These are phyloP conservation scores for Pilobolus umbonatus DNA, from an alignment of 192 early-diverging fungal species.

Conservation along the genomic window DNA sequence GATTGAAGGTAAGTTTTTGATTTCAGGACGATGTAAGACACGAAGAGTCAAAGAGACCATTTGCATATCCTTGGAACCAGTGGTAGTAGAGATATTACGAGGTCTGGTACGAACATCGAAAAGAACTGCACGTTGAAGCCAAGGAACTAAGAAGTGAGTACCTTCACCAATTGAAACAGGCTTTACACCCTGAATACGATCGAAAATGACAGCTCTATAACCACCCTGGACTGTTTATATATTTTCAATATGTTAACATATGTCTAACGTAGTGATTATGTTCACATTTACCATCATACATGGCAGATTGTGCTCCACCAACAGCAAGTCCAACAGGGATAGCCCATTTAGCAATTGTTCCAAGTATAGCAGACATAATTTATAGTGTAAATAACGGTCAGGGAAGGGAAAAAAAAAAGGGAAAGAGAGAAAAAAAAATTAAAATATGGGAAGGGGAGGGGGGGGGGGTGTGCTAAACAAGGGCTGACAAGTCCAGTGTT, in stretches of 20 bases:
- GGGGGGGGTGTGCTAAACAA: background rate
- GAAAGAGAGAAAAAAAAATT: background rate
- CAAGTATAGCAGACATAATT: slow-evolving; percentile 51
- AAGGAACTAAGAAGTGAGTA: slow-evolving; percentile 97
- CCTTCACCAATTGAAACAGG: slow-evolving; percentile 80
- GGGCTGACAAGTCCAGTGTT: no score
- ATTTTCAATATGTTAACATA: background rate
- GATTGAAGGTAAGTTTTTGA: slow-evolving; percentile 69
- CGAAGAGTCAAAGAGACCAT: slow-evolving; percentile 92
- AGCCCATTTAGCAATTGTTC: slow-evolving; percentile 74
- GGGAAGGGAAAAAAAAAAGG: slow-evolving; percentile 2
- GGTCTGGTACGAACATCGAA: slow-evolving; percentile 95
- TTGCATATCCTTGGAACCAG: slow-evolving; percentile 99
- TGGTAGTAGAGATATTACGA: slow-evolving; percentile 96
- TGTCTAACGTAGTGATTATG: background rate
- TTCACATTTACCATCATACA: slow-evolving; percentile 82
- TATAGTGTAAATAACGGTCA: background rate
- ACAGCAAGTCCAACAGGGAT: slow-evolving; percentile 70
- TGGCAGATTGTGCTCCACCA: slow-evolving; percentile 71
- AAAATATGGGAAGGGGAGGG: background rate
- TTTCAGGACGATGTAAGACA: slow-evolving; percentile 85
- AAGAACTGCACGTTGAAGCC: slow-evolving; percentile 85
- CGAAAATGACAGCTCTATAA: slow-evolving; percentile 94
- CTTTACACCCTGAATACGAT: slow-evolving; percentile 89
- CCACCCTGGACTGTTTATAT: slow-evolving; percentile 85